These are phyloP conservation scores for Phyllosticta ampelicida DNA, from an alignment of 2,329 filamentous ascomycete species.

Conservation along the genomic window DNA sequence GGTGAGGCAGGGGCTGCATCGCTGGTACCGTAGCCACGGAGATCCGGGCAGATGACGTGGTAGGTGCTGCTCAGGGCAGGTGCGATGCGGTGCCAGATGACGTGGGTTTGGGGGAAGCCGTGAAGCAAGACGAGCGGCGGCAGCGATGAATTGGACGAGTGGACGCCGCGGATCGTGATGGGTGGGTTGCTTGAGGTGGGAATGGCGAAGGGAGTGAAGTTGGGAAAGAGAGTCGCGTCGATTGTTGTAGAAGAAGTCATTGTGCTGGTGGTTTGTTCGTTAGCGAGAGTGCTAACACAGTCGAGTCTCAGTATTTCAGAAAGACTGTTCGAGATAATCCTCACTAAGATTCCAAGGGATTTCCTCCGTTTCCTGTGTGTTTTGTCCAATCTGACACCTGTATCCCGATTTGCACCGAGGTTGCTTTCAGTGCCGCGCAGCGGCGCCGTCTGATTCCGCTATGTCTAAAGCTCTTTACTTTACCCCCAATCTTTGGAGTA, in stretches of 20 bases:
- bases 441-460: too few relatives aligned
- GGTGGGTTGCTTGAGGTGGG: constrained; percentile 12
- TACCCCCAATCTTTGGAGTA: neutral
- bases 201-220: constrained; percentile 6
- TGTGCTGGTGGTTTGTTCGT: neutral
- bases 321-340: neutral
- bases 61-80: constrained; percentile 30
- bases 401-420: too few relatives aligned
- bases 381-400: too few relatives aligned
- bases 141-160: constrained; percentile 19
- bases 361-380: too few relatives aligned
- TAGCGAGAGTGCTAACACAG: neutral
- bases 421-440: too few relatives aligned
- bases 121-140: constrained; percentile 40
- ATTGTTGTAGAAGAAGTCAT: neutral
- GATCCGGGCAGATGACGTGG: constrained; percentile 37
- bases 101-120: constrained; percentile 43
- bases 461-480: neutral
- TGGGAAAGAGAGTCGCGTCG: neutral
- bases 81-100: constrained; percentile 42
- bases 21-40: constrained; percentile 43
- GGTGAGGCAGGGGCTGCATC: constrained; percentile 31
- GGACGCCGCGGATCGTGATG: constrained; percentile 37
- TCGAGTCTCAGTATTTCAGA: neutral
- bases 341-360: too few relatives aligned